Conservation (phyloP, 2,329 filamentous ascomycete genomes). For the Phyllosticta citriasiana region DNA sequence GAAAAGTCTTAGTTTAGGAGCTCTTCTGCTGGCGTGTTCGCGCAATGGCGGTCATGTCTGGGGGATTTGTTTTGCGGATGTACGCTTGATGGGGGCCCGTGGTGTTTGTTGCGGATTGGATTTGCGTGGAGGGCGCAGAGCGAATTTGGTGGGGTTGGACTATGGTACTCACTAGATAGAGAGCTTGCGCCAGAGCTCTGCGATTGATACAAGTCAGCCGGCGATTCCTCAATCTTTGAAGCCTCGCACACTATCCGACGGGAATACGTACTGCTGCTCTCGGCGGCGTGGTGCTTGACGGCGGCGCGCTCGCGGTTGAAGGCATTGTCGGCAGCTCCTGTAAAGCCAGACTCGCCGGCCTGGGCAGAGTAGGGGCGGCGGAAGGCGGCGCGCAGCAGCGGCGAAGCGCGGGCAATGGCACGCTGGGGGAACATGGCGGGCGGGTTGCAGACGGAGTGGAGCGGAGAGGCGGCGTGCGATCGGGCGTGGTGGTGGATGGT, state of each 20-base stretch:
- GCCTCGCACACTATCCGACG: background rate
- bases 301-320: slow-evolving; percentile 88
- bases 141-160: background rate
- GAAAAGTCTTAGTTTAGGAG: background rate
- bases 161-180: slow-evolving; percentile 72
- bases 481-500: background rate
- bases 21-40: background rate
- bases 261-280: slow-evolving; percentile 61
- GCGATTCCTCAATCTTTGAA: background rate
- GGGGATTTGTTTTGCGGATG: background rate
- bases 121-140: background rate
- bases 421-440: slow-evolving; percentile 9
- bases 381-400: slow-evolving; percentile 43
- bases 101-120: background rate
- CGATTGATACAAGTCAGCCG: background rate
- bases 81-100: background rate
- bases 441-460: slow-evolving; percentile 18
- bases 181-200: slow-evolving; percentile 92
- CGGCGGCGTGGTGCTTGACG: slow-evolving; percentile 81
- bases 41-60: background rate
- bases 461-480: background rate
- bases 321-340: slow-evolving; percentile 65
- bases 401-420: slow-evolving; percentile 24
- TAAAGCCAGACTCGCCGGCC: slow-evolving; percentile 38
- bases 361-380: slow-evolving; percentile 60